Percentiles rank a stretch among this genome's conserved stretches.
phyloP scores from a whole-genome alignment of 2,329 filamentous ascomycete species.

The Fusarium tanahbumbuense region DNA sequence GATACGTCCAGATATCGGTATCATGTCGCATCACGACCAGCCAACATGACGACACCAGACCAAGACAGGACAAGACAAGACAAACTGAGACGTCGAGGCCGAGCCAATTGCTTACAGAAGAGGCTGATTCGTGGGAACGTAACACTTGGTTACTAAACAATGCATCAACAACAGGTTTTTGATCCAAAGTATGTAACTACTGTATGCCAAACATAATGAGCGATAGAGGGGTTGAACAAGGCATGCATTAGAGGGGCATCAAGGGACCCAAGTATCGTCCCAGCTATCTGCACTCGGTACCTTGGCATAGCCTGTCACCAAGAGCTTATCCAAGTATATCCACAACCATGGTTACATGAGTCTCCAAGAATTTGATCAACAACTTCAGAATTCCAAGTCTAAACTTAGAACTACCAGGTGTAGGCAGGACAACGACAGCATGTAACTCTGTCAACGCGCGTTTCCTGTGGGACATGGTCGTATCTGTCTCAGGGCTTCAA shows the following conservation, averaged over 20 bases:
- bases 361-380: slow-evolving; percentile 14
- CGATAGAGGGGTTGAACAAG: slow-evolving; percentile 5
- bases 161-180: slow-evolving; percentile 37
- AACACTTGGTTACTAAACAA: slow-evolving; percentile 15
- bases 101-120: slow-evolving; percentile 25
- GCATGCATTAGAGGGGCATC: slow-evolving; percentile 19
- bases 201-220: not conserved
- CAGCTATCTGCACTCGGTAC: not conserved
- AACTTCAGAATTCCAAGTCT: slow-evolving; percentile 4
- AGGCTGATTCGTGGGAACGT: slow-evolving; percentile 33
- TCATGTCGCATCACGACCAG: slow-evolving; percentile 9
- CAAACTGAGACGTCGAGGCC: slow-evolving; percentile 26
- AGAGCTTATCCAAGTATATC: slow-evolving; percentile 20
- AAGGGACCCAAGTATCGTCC: slow-evolving; percentile 17
- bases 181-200: slow-evolving; percentile 2
- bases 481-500: slow-evolving; percentile 13
- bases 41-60: slow-evolving; percentile 33
- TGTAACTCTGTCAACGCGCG: slow-evolving; percentile 31
- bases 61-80: slow-evolving; percentile 13
- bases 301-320: slow-evolving; percentile 12
- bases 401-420: slow-evolving; percentile 11
- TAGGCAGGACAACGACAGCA: slow-evolving; percentile 4
- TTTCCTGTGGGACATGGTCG: slow-evolving; percentile 27
- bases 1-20: not conserved
- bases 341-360: not conserved